A percentile compares a stretch with the other conserved stretches of the same genome.
phyloP scores from a whole-genome alignment of 106 monocot species.

The Dendrobium chrysotoxum region DNA sequence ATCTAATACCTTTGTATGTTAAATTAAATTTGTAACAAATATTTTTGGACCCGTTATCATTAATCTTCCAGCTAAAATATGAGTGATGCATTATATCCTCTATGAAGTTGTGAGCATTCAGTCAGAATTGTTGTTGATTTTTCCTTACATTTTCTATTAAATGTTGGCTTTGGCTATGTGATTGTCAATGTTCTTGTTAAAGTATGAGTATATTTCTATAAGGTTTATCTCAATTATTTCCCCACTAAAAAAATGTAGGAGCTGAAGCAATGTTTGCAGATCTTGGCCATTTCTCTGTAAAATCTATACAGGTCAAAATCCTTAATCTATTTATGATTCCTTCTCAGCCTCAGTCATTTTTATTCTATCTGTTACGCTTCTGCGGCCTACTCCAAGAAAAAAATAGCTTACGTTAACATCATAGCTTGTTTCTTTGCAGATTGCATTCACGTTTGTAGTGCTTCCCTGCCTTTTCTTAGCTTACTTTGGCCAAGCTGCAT shows the following conservation, averaged over 20 bases:
- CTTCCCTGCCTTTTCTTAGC: slow-evolving; percentile 83
- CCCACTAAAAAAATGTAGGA: slow-evolving; percentile 13
- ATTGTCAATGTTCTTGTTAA: no score
- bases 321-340: background rate
- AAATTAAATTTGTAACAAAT: no score
- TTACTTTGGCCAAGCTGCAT: slow-evolving; percentile 88
- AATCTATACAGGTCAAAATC: slow-evolving; percentile 17
- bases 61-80: no score
- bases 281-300: slow-evolving; percentile 25
- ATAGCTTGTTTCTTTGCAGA: slow-evolving; percentile 29
- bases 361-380: background rate
- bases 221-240: background rate
- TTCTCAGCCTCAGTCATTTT: background rate
- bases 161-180: no score
- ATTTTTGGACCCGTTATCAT: no score
- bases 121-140: no score
- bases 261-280: slow-evolving; percentile 37
- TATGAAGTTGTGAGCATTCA: no score
- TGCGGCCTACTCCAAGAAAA: background rate
- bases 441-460: slow-evolving; percentile 66
- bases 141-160: no score
- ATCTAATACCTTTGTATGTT: no score
- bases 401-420: background rate
- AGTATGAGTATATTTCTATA: background rate
- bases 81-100: no score